phyloP scores from a whole-genome alignment of 352 stramenopile species.

The Pythium aphanidermatum region DNA sequence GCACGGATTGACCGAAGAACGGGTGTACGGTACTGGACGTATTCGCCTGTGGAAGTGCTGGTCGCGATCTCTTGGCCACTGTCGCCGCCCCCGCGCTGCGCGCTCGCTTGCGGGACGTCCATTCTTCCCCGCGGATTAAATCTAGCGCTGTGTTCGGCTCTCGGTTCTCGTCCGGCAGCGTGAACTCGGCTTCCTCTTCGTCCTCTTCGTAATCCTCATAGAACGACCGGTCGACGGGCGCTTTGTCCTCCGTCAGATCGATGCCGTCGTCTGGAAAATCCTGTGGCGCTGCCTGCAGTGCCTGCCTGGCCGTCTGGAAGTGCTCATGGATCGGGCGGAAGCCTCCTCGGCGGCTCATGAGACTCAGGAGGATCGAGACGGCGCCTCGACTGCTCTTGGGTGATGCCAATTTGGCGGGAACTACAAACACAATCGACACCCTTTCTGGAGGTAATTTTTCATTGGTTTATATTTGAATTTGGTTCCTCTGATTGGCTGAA shows the following conservation, averaged over 20 bases:
- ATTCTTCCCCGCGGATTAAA: conserved; percentile 27
- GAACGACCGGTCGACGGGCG: conserved; percentile 23
- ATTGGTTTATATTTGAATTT: conserved; percentile 11
- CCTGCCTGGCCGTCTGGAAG: conserved; percentile 33
- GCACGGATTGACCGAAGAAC: no score
- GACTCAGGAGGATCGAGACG: neutral
- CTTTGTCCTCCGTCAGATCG: conserved; percentile 45
- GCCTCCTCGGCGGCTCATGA: conserved; percentile 10
- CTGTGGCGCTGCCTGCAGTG: conserved; percentile 3
- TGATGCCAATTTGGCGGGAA: conserved; percentile 2
- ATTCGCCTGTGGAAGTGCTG: no score
- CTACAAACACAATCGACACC: no score
- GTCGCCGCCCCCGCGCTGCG: no score
- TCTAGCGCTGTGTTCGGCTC: conserved; percentile 52
- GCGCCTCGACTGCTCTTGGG: neutral
- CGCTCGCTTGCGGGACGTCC: conserved; percentile 4
- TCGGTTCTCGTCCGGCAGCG: conserved; percentile 25
- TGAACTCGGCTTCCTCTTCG: conserved; percentile 6
- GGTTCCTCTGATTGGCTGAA: conserved; percentile 5
- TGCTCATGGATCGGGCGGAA: conserved; percentile 56
- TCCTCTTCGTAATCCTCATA: conserved; percentile 45
- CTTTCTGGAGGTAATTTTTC: no score
- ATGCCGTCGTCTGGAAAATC: conserved; percentile 9
- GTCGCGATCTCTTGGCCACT: no score
- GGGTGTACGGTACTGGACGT: no score